Conservation (phyloP, 2,329 filamentous ascomycete genomes). For the Exophiala oligosperma region DNA sequence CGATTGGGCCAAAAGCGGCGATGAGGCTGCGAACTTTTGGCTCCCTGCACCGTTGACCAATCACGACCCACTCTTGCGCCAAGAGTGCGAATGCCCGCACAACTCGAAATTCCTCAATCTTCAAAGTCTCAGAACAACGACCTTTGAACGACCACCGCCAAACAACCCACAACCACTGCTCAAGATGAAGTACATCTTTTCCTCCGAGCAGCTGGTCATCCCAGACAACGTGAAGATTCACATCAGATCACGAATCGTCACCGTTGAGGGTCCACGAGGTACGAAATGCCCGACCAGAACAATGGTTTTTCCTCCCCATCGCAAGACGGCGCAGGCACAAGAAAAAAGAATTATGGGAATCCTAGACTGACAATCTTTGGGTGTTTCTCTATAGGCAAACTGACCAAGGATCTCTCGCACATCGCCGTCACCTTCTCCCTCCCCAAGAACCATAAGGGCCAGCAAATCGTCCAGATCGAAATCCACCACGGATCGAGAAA, state of each 20-base stretch:
- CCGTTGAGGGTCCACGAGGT: slow-evolving; percentile 95
- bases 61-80: too few species aligned
- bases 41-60: too few species aligned
- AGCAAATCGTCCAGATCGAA: slow-evolving; percentile 79
- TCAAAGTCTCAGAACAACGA: too few species aligned
- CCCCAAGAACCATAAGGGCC: slow-evolving; percentile 62
- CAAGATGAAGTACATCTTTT: slow-evolving; percentile 99
- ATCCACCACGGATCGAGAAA: slow-evolving; percentile 98
- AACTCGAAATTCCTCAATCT: too few species aligned
- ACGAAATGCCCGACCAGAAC: slow-evolving; percentile 37
- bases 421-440: slow-evolving; percentile 93
- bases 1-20: too few species aligned
- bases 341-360: background rate
- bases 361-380: slow-evolving; percentile 7
- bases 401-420: slow-evolving; percentile 95
- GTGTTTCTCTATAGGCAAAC: slow-evolving; percentile 66
- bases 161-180: slow-evolving; percentile 42
- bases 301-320: background rate
- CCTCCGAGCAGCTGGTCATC: slow-evolving; percentile 90
- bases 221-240: slow-evolving; percentile 96
- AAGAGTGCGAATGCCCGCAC: too few species aligned
- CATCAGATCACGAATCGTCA: slow-evolving; percentile 96
- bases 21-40: too few species aligned
- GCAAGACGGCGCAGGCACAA: background rate
- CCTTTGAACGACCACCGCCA: too few species aligned